Percentiles rank a stretch among this genome's conserved stretches.
Conservation (phyloP, 2,329 filamentous ascomycete species). For the Thielaviopsis ethacetica region DNA sequence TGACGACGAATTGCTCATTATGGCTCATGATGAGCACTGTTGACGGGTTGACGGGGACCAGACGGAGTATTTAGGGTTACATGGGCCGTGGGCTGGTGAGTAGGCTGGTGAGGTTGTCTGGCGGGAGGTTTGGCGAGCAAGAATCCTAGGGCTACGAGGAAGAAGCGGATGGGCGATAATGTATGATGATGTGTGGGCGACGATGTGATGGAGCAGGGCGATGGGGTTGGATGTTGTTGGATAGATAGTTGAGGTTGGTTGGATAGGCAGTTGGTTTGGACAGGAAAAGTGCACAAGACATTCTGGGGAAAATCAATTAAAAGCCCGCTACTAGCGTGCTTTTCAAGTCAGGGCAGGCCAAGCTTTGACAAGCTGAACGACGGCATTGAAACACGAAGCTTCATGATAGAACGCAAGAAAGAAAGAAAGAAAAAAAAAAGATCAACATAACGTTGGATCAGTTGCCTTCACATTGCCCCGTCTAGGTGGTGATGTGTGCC, state of each 20-base stretch:
- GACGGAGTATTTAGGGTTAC: no score
- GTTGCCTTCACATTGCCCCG: conserved; percentile 48
- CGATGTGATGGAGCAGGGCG: no score
- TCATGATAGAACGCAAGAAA: neutral
- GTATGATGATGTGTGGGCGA: no score
- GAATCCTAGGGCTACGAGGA: neutral
- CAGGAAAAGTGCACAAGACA: neutral
- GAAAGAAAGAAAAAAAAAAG: conserved; percentile 12
- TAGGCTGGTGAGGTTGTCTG: no score
- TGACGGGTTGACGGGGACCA: neutral
- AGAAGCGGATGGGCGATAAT: neutral
- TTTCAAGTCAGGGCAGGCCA: neutral
- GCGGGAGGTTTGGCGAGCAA: neutral
- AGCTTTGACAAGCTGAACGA: neutral
- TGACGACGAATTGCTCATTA: neutral
- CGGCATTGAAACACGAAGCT: conserved; percentile 11
- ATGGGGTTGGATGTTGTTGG: no score
- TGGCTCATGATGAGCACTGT: neutral
- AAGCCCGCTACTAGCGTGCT: neutral
- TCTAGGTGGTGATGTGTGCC: conserved; percentile 43
- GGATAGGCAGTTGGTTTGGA: no score
- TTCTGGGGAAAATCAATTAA: neutral
- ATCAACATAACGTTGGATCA: conserved; percentile 36
- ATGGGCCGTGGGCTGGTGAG: no score
- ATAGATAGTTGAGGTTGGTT: no score